These are phyloP conservation scores for Aspergillus clavatus DNA, from an alignment of 2,329 filamentous ascomycete genomes.

Conservation along the genomic window DNA sequence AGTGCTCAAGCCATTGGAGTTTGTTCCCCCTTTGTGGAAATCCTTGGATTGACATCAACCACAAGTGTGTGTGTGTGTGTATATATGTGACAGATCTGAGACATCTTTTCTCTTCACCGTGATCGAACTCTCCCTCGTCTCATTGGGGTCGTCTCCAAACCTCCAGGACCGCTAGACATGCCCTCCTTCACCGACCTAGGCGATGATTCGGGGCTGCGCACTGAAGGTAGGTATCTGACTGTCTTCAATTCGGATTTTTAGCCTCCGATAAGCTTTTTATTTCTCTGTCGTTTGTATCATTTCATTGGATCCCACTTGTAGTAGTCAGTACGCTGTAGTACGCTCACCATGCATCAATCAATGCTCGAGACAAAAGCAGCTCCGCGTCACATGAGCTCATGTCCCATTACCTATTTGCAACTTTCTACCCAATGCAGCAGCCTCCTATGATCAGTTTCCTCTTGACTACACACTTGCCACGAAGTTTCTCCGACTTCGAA, in stretches of 20 bases:
- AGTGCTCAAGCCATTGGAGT: background rate
- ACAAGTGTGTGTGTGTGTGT: background rate
- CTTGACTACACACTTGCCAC: too few species aligned
- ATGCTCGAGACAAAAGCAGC: background rate
- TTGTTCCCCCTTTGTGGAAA: background rate
- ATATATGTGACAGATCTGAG: background rate
- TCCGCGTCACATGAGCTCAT: background rate
- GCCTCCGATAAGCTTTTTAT: constrained; percentile 4
- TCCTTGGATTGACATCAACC: background rate
- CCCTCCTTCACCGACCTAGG: constrained; percentile 28
- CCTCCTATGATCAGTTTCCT: too few species aligned
- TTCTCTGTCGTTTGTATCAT: too few species aligned
- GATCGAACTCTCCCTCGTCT: background rate
- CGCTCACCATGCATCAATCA: background rate
- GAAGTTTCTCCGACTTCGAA: too few species aligned
- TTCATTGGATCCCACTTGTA: constrained; percentile 7
- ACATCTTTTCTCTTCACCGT: background rate
- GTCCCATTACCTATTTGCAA: background rate
- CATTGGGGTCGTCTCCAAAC: background rate
- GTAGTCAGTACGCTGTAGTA: background rate
- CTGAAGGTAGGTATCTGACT: constrained; percentile 26
- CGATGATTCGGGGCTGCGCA: constrained; percentile 17
- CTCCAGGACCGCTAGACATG: constrained; percentile 15
- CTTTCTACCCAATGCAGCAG: background rate
- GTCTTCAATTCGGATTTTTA: constrained; percentile 3